Conservation (phyloP, 805 yeast species). For the Ogataea methylovora region DNA sequence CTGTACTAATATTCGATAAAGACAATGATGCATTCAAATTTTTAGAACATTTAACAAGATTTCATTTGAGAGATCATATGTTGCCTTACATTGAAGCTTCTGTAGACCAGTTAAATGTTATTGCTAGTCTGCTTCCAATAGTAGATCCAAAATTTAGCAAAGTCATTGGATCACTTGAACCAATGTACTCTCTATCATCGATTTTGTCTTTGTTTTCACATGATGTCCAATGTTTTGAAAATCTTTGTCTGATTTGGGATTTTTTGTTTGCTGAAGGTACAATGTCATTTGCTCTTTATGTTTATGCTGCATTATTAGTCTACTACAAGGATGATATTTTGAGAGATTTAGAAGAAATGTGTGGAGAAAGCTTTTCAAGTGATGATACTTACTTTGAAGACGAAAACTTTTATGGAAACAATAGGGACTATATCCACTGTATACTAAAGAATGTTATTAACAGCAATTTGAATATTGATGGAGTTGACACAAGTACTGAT, state of each 20-base stretch:
- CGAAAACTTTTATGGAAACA: slow-evolving; percentile 11
- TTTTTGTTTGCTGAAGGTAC: slow-evolving; percentile 51
- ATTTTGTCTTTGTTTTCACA: slow-evolving; percentile 76
- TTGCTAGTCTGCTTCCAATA: slow-evolving; percentile 51
- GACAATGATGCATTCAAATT: slow-evolving; percentile 31
- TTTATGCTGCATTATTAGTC: slow-evolving; percentile 52
- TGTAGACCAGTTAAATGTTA: slow-evolving; percentile 52
- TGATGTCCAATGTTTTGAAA: slow-evolving; percentile 42
- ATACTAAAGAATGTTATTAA: slow-evolving; percentile 20
- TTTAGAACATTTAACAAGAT: slow-evolving; percentile 49
- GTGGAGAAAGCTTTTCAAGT: slow-evolving; percentile 21
- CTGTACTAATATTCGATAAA: slow-evolving; percentile 43
- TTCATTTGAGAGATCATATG: slow-evolving; percentile 81
- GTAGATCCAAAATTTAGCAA: slow-evolving; percentile 39
- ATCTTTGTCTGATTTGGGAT: slow-evolving; percentile 62
- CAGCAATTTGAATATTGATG: slow-evolving; percentile 15
- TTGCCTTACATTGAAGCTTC: slow-evolving; percentile 60
- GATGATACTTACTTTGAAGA: slow-evolving; percentile 15
- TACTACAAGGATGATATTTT: slow-evolving; percentile 38
- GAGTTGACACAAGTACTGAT: slow-evolving; percentile 17
- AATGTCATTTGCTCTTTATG: slow-evolving; percentile 44
- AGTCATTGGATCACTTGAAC: slow-evolving; percentile 36
- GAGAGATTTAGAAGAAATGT: slow-evolving; percentile 20
- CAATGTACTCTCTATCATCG: slow-evolving; percentile 68
- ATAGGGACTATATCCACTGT: slow-evolving; percentile 20